phyloP scores from a whole-genome alignment of 2,329 filamentous ascomycete species.

The Coniochaeta prunicola region DNA sequence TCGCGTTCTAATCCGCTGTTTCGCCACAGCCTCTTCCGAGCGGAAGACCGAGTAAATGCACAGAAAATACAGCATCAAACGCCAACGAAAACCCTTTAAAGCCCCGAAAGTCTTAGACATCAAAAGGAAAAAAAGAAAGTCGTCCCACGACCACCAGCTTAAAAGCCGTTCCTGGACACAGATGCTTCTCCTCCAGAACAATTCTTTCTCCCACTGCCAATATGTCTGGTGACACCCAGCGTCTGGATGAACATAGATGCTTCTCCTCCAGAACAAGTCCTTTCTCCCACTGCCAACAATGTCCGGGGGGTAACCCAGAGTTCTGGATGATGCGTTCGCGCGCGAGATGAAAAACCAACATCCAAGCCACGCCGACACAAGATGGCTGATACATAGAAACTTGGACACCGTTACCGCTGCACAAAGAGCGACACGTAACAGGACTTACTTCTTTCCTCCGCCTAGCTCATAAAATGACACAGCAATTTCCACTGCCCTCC shows the following conservation, averaged over 20 bases:
- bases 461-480: constrained; percentile 39
- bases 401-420: neutral
- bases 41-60: neutral
- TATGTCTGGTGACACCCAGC: neutral
- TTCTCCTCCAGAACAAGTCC: neutral
- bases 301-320: neutral
- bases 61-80: neutral
- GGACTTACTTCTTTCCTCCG: neutral
- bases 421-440: neutral
- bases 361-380: neutral
- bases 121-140: neutral
- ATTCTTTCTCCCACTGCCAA: neutral
- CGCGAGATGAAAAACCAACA: too few species aligned
- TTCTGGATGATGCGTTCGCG: too few species aligned
- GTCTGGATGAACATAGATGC: neutral
- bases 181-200: neutral
- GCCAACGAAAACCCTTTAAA: constrained; percentile 1
- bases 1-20: neutral
- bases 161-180: neutral
- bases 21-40: neutral
- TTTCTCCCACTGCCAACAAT: neutral
- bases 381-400: neutral
- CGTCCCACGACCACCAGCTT: neutral
- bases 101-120: constrained; percentile 2
- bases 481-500: constrained; percentile 37